These are phyloP conservation scores for Capsella rubella DNA, from an alignment of 441 rosid species.

Conservation along the genomic window DNA sequence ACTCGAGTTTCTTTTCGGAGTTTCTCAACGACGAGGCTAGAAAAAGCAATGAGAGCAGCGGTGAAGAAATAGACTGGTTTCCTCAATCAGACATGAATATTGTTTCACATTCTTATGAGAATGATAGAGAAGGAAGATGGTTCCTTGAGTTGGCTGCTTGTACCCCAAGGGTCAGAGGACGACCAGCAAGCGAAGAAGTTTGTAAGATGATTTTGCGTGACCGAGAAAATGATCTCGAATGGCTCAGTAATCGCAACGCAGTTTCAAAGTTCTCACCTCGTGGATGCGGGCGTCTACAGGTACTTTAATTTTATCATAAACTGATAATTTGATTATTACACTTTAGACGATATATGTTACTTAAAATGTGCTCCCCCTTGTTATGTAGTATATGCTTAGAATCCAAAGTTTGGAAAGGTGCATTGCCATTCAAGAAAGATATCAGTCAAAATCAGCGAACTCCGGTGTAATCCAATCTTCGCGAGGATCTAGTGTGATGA, in stretches of 20 bases:
- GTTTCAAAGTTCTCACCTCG: conserved; percentile 75
- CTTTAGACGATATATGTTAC: not conserved
- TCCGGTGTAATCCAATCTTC: conserved; percentile 2
- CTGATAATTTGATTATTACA: not conserved
- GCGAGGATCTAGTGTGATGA: conserved; percentile 46
- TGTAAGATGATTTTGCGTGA: conserved; percentile 54
- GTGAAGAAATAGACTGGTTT: conserved; percentile 30
- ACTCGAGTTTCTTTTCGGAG: not conserved
- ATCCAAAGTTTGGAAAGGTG: conserved; percentile 60
- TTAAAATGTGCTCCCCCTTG: not conserved
- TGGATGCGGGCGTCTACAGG: conserved; percentile 63
- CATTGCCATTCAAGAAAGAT: conserved; percentile 50
- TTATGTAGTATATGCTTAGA: conserved; percentile 59
- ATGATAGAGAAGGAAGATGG: not conserved
- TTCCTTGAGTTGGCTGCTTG: not conserved
- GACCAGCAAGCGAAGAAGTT: not conserved
- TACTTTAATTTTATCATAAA: not conserved
- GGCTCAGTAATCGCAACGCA: conserved; percentile 47
- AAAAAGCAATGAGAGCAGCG: not conserved
- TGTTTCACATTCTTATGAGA: not conserved
- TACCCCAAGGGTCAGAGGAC: conserved; percentile 4
- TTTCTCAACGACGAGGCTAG: conserved; percentile 34
- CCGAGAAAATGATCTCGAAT: conserved; percentile 55
- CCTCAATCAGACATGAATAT: not conserved
- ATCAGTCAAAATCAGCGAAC: not conserved